Conservation (phyloP, 129 eudicot species). For the Helianthus tuberosus region DNA sequence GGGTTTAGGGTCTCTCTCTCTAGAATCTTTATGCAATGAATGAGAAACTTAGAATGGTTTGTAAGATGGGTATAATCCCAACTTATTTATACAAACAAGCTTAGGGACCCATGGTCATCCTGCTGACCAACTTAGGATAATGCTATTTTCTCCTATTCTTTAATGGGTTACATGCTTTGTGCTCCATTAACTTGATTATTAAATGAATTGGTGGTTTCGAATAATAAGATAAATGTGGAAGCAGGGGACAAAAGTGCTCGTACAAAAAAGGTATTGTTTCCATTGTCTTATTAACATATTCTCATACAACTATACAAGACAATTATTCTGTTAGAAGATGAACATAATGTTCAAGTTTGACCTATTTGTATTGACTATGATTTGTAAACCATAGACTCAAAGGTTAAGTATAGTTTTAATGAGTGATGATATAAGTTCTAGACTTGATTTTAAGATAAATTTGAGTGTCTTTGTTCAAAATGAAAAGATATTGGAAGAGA, state of each 20-base stretch:
- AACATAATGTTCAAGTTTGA: background rate
- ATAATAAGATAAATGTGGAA: constrained; percentile 17
- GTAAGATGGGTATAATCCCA: constrained; percentile 10
- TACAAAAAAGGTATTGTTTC: constrained; percentile 39
- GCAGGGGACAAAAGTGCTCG: constrained; percentile 40
- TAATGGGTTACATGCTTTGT: constrained; percentile 16
- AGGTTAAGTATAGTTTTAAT: background rate
- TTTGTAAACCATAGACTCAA: background rate
- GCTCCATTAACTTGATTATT: constrained; percentile 16
- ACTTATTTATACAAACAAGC: constrained; percentile 30
- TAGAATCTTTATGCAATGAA: background rate
- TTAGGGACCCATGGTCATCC: constrained; percentile 24
- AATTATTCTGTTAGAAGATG: background rate
- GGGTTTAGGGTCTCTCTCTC: background rate
- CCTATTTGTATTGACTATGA: no score
- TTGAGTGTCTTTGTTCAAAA: background rate
- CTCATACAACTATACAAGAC: background rate
- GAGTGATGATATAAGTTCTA: background rate
- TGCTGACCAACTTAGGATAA: background rate
- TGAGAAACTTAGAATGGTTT: background rate
- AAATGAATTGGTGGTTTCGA: constrained; percentile 17
- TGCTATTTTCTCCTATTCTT: constrained; percentile 7
- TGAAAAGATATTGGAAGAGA: background rate
- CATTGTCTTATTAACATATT: constrained; percentile 27
- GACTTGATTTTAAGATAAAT: background rate